A percentile compares a stretch with the other conserved stretches of the same genome.
phyloP scores from a whole-genome alignment of 805 yeast genomes.

The Pichia rugopelliculosa region DNA sequence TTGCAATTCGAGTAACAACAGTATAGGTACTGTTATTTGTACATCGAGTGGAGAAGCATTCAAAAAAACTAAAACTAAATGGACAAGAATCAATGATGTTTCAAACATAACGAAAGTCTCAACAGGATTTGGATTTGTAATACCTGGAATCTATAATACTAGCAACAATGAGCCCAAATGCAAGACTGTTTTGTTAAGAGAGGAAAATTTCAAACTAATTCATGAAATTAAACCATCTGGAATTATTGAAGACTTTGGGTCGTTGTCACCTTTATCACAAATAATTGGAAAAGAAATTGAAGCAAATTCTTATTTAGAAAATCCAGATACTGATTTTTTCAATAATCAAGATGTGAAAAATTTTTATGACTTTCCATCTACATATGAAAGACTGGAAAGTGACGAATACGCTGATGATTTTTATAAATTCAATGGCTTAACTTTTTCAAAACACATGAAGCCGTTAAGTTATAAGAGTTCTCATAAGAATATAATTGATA shows the following conservation, averaged over 20 bases:
- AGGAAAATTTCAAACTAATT: constrained; percentile 54
- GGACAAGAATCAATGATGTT: constrained; percentile 33
- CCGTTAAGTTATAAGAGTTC: neutral
- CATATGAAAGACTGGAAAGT: neutral
- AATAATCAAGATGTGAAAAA: neutral
- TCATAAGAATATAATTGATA: neutral
- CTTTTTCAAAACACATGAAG: neutral
- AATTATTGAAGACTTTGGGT: constrained; percentile 45
- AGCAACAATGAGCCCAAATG: constrained; percentile 59
- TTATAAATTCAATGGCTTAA: neutral
- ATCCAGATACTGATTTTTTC: neutral
- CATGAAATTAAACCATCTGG: constrained; percentile 41
- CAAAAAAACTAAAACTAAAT: constrained; percentile 20
- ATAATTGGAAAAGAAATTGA: neutral
- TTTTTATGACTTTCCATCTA: neutral
- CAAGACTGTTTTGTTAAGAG: constrained; percentile 61
- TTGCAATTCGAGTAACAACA: constrained; percentile 44
- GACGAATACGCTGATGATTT: neutral
- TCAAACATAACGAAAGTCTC: constrained; percentile 29
- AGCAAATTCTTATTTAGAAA: neutral
- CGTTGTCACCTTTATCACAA: constrained; percentile 41
- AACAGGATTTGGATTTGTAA: constrained; percentile 10
- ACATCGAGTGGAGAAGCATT: constrained; percentile 66
- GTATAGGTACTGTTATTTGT: constrained; percentile 41
- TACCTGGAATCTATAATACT: neutral